Percentiles rank a stretch among this genome's conserved stretches.
These are phyloP conservation scores for Nyctanthes arbortristis DNA, from an alignment of 257 asterid species.

Conservation along the genomic window DNA sequence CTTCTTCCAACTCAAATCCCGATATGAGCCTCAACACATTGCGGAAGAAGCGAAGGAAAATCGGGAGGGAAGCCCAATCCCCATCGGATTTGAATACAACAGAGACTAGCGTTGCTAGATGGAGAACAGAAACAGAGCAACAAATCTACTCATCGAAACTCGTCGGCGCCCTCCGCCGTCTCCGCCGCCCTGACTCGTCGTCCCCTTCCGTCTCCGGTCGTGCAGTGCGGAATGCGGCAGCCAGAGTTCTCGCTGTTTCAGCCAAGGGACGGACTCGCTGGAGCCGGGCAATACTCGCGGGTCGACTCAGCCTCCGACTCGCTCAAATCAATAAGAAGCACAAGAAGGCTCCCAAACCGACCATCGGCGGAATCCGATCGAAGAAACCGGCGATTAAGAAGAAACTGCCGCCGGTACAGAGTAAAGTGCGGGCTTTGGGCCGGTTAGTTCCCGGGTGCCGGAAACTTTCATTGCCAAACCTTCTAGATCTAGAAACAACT, in stretches of 20 bases:
- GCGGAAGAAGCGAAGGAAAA: constrained; percentile 57
- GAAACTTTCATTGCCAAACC: constrained; percentile 70
- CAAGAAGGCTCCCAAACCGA: constrained; percentile 40
- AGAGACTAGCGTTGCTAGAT: constrained; percentile 18
- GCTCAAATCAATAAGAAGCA: constrained; percentile 56
- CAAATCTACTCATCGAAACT: constrained; percentile 77
- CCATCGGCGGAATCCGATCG: constrained; percentile 18
- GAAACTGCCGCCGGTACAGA: constrained; percentile 53
- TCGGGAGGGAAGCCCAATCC: constrained; percentile 24
- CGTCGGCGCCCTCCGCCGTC: constrained; percentile 51
- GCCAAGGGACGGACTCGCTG: constrained; percentile 74
- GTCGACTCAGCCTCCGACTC: constrained; percentile 61
- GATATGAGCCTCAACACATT: constrained; percentile 37
- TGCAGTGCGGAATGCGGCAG: constrained; percentile 67
- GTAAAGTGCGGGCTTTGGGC: constrained; percentile 59
- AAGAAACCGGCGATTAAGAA: constrained; percentile 41
- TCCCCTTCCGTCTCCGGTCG: constrained; percentile 27
- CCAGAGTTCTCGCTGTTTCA: constrained; percentile 64
- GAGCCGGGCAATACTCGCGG: constrained; percentile 76
- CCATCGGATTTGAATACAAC: neutral
- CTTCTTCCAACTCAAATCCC: constrained; percentile 36
- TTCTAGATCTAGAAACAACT: constrained; percentile 81
- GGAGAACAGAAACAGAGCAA: constrained; percentile 56
- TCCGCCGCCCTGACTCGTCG: constrained; percentile 43
- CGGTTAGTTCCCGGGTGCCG: constrained; percentile 85